Evolutionary conservation across 768 basidiomycete species (phyloP).

Genomic region (Boletus subcaerulescens): DNA sequence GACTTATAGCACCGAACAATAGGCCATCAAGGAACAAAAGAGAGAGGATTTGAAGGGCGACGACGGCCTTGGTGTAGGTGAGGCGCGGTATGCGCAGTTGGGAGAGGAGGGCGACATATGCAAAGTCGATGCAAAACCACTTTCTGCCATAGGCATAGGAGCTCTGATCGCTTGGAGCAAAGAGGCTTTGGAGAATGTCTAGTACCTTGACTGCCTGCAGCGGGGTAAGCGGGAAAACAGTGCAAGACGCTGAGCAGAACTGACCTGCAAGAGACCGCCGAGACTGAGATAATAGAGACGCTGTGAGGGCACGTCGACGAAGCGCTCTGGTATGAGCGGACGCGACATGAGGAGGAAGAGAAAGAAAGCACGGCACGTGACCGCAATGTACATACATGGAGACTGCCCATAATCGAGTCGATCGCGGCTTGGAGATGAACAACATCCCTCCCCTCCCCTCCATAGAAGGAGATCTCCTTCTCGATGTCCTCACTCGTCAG

Average conservation of each 20-base stretch:
- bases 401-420: constrained; percentile 1
- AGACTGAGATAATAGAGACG: constrained; percentile 76
- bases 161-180: constrained; percentile 42
- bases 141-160: constrained; percentile 53
- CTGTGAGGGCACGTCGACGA: constrained; percentile 74
- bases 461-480: constrained; percentile 54
- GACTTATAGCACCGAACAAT: constrained; percentile 66
- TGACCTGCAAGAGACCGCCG: constrained; percentile 73
- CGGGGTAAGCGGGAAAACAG: not conserved
- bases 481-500: constrained; percentile 57
- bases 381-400: not conserved
- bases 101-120: constrained; percentile 54
- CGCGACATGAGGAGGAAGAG: constrained; percentile 17
- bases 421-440: constrained; percentile 24
- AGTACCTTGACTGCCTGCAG: constrained; percentile 65
- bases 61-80: constrained; percentile 59
- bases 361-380: constrained; percentile 19
- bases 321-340: constrained; percentile 70
- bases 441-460: constrained; percentile 47
- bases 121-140: constrained; percentile 71
- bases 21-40: constrained; percentile 66
- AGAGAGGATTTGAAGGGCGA: constrained; percentile 57
- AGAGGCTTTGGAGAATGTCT: constrained; percentile 58
- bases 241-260: not conserved
- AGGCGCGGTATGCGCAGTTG: constrained; percentile 73